Evolutionary conservation across 202 grass and related monocot genomes (phyloP), one percentile per base, ranked within the genome.

Genomic region (Tripidium arundinaceum): DNA sequence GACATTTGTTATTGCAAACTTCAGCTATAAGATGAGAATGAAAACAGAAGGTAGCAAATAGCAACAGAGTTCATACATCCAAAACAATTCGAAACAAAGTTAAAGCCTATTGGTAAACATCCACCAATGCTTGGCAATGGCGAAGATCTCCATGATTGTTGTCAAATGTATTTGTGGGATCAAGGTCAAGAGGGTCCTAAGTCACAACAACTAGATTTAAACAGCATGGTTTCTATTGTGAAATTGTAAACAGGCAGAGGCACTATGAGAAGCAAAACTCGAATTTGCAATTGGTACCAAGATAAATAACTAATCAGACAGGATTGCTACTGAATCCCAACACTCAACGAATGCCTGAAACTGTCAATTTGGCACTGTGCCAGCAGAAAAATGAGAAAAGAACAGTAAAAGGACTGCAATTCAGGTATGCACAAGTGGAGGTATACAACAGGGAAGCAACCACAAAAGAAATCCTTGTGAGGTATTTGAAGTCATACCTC

Each of bases 401-500:
- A 34, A 5, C 10, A 38, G 43, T 34, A 62, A 74, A 86, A 9
- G 37, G 33, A 2, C 5, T 10, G 1, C 18, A 43, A 18, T 45
- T n/a, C 25, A 62, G 11, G 27, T 18, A 36, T 24, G 11, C 18
- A 38, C 26, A 8, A 14, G 9, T 7, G 1, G 46, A 15, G 22
- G 21, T 65, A 34, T 5, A 16, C 24, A 77, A 4, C 0, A 57
- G 54, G 0, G 36, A 64, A 71, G 11, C 26, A 39, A 69, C 22
- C 14, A 46, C 1, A 29, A 28, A 24, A 28, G 39, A 75, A 14
- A 63, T 50, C 18, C 5, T 10, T 43, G 22, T 27, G 39, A 7
- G 11, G 6, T 42, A 78, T n/a, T 7, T 21, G 26, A 54, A 83
- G 71, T 6, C 19, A 0, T 87, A 94, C 95, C 95, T 91, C 87